A percentile compares a stretch with the other conserved stretches of the same genome.
phyloP scores from a whole-genome alignment of 2,329 filamentous ascomycete species.

The Arthrobotrys sphaeroides region DNA sequence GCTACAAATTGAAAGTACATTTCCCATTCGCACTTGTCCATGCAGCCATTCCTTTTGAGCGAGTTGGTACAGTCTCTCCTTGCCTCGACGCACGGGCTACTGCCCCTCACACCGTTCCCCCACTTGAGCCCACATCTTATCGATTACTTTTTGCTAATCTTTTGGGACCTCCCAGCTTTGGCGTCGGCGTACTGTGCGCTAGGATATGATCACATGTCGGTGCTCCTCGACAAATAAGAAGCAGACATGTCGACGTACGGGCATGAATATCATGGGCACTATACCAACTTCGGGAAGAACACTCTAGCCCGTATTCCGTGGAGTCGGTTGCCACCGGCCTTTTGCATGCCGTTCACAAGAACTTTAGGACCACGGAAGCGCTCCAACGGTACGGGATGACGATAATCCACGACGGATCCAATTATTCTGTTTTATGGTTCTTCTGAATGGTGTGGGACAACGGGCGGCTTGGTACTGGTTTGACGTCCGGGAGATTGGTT shows the following conservation, averaged over 20 bases:
- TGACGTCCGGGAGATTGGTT: not conserved
- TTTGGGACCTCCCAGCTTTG: not conserved
- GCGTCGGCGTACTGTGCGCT: not conserved
- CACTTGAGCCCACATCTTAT: not conserved
- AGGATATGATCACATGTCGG: not conserved
- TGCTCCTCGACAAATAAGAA: not conserved
- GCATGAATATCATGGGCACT: not conserved
- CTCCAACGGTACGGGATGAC: not conserved
- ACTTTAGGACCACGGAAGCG: not conserved
- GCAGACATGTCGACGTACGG: not conserved
- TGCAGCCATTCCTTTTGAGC: conserved; percentile 10
- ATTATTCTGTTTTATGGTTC: not conserved
- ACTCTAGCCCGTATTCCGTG: not conserved
- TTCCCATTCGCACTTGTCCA: not conserved
- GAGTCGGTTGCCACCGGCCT: not conserved
- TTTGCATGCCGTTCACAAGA: not conserved
- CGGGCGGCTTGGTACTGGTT: not conserved
- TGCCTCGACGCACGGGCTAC: not conserved
- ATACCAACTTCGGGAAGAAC: not conserved
- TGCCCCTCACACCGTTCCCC: conserved; percentile 1
- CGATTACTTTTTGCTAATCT: conserved; percentile 6
- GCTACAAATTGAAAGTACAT: not conserved
- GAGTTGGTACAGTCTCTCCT: not conserved
- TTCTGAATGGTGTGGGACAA: not conserved
- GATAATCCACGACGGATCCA: not conserved